phyloP scores from a whole-genome alignment of 1,139 yeast genomes.

The Eremothecium cymbalariae region DNA sequence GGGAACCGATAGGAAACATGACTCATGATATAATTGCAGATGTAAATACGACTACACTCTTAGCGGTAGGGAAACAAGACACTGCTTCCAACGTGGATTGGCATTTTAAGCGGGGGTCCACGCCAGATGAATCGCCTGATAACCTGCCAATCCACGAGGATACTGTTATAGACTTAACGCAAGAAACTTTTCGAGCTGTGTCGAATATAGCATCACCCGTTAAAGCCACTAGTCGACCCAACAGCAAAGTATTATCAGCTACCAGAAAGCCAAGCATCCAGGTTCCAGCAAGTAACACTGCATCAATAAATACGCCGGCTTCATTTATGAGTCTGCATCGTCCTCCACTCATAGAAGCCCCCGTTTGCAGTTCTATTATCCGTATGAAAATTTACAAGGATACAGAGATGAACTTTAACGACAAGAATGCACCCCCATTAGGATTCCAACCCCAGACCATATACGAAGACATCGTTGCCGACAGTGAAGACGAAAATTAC shows the following conservation, averaged over 20 bases:
- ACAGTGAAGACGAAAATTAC: constrained; percentile 10
- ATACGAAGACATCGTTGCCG: constrained; percentile 6
- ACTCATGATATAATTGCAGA: too few relatives aligned
- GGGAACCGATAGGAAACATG: too few relatives aligned
- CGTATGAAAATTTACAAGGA: neutral
- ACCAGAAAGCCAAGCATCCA: constrained; percentile 14
- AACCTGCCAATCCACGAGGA: constrained; percentile 12
- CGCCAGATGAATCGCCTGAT: constrained; percentile 1
- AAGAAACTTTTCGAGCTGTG: constrained; percentile 26
- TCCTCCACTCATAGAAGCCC: neutral
- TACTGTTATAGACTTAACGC: constrained; percentile 23
- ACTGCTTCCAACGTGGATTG: neutral
- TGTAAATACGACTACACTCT: too few relatives aligned
- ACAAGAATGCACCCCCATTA: too few relatives aligned
- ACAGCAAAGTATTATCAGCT: neutral
- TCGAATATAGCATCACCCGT: constrained; percentile 26
- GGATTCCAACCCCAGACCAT: neutral
- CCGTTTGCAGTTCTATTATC: neutral
- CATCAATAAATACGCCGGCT: constrained; percentile 12
- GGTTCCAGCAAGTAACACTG: constrained; percentile 27
- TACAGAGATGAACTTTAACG: too few relatives aligned
- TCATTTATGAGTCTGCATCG: too few relatives aligned
- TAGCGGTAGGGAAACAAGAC: too few relatives aligned
- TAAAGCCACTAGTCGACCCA: constrained; percentile 9
- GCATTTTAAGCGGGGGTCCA: neutral